Conservation (phyloP, 108 stramenopile genomes). For the Cafeteria roenbergensis region DNA sequence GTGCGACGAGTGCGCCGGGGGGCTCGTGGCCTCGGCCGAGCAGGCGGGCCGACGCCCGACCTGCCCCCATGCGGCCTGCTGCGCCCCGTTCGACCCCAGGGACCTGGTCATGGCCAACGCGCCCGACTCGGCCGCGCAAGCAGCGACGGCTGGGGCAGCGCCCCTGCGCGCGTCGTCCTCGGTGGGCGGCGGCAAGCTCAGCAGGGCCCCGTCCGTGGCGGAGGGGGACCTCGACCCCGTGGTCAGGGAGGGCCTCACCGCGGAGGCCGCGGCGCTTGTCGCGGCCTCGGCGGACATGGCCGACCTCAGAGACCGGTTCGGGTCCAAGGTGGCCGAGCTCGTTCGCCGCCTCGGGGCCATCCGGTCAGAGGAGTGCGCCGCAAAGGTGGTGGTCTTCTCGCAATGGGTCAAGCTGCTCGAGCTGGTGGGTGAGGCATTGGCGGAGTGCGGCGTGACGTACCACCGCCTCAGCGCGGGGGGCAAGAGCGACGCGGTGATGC, state of each 20-base stretch:
- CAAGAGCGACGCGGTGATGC: slow-evolving; percentile 32
- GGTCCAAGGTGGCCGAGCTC: slow-evolving; percentile 1
- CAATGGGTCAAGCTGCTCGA: slow-evolving; percentile 33
- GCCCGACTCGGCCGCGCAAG: slow-evolving; percentile 10
- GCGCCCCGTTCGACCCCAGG: slow-evolving; percentile 2
- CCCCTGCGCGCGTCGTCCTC: no score
- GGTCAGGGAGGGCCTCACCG: no score
- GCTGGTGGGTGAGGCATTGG: slow-evolving; percentile 31
- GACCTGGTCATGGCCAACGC: slow-evolving; percentile 4
- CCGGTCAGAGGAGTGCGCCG: slow-evolving; percentile 20
- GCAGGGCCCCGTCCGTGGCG: no score
- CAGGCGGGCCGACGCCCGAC: neutral
- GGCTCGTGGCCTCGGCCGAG: slow-evolving; percentile 16
- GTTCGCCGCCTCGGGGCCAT: slow-evolving; percentile 12
- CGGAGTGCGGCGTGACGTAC: no score
- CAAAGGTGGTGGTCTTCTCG: slow-evolving; percentile 41
- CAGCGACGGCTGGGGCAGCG: neutral
- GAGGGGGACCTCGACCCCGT: no score
- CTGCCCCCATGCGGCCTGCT: neutral
- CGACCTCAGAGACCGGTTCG: no score
- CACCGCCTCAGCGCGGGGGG: slow-evolving; percentile 39
- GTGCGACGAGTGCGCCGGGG: slow-evolving; percentile 27
- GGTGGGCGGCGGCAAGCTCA: no score
- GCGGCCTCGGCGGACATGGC: no score
- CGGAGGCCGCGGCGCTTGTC: no score